Conservation (phyloP, 345 rosid genomes). For the Kernera saxatilis region DNA sequence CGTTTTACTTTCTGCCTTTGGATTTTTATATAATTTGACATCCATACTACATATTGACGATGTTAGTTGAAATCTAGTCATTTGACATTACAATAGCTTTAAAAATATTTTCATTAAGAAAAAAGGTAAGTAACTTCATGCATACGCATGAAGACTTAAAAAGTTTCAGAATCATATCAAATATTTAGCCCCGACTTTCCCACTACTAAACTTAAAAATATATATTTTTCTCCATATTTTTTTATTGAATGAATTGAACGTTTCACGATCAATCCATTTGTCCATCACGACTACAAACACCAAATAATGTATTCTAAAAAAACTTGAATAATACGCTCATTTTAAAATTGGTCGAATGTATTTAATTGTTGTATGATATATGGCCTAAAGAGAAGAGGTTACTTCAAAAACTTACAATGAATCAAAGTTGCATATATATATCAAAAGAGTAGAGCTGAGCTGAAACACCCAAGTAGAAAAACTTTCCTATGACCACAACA, state of each 20-base stretch:
- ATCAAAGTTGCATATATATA: slow-evolving; percentile 8
- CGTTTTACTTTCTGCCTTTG: slow-evolving; percentile 11
- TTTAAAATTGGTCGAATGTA: background rate
- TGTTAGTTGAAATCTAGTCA: slow-evolving; percentile 29
- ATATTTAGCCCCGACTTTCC: background rate
- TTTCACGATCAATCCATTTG: slow-evolving; percentile 2
- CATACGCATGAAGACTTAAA: slow-evolving; percentile 16
- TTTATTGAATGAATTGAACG: background rate
- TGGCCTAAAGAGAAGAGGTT: background rate
- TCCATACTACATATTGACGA: slow-evolving; percentile 2
- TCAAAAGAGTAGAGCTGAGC: background rate
- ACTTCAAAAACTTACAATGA: slow-evolving; percentile 2
- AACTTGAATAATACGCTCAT: background rate
- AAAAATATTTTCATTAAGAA: background rate
- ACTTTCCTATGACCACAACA: slow-evolving; percentile 3
- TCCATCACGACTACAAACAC: background rate
- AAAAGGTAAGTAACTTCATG: slow-evolving; percentile 12
- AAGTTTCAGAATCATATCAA: background rate
- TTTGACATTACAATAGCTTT: slow-evolving; percentile 1
- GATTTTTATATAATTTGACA: slow-evolving; percentile 19
- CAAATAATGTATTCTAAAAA: background rate
- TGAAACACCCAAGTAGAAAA: background rate
- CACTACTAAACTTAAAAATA: background rate
- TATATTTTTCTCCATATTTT: background rate
- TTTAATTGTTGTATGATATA: background rate